Evolutionary conservation across 805 yeast genomes (phyloP).

Genomic region (Candida patagonica): DNA sequence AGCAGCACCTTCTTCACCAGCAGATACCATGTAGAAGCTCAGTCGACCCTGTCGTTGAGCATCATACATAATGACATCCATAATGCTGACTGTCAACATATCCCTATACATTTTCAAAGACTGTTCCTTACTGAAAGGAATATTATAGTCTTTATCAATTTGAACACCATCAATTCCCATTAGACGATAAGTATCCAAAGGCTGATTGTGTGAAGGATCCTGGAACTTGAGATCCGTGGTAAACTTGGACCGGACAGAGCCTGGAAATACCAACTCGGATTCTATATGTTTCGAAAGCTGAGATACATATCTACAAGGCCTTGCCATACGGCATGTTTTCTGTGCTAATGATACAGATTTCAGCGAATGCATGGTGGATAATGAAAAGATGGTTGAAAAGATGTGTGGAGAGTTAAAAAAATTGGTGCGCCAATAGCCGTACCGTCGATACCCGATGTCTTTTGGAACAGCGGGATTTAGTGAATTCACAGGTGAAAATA

Average conservation of each 20-base stretch:
- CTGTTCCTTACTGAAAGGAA: constrained; percentile 19
- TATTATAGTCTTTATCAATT: constrained; percentile 18
- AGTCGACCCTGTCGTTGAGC: constrained; percentile 30
- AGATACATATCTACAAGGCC: constrained; percentile 10
- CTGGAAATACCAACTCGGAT: constrained; percentile 22
- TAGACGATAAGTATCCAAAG: constrained; percentile 24
- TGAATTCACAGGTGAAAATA: too few relatives aligned
- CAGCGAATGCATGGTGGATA: too few relatives aligned
- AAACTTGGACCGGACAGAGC: constrained; percentile 20
- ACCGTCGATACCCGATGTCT: too few relatives aligned
- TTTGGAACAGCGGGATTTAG: too few relatives aligned
- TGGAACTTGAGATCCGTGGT: constrained; percentile 13
- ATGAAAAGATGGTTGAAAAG: too few relatives aligned
- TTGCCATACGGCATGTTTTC: too few relatives aligned
- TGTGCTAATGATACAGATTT: too few relatives aligned
- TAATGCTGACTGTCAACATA: constrained; percentile 25
- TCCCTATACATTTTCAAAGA: constrained; percentile 24
- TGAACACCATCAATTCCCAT: constrained; percentile 22
- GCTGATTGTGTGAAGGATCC: constrained; percentile 12
- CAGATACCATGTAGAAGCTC: constrained; percentile 28
- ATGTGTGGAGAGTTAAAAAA: too few relatives aligned
- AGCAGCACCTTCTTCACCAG: constrained; percentile 30
- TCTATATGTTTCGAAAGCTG: constrained; percentile 17
- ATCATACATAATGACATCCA: constrained; percentile 28
- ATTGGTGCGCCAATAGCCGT: too few relatives aligned